Evolutionary conservation across 768 basidiomycete genomes (phyloP).

Genomic region (Tulasnella calospora): DNA sequence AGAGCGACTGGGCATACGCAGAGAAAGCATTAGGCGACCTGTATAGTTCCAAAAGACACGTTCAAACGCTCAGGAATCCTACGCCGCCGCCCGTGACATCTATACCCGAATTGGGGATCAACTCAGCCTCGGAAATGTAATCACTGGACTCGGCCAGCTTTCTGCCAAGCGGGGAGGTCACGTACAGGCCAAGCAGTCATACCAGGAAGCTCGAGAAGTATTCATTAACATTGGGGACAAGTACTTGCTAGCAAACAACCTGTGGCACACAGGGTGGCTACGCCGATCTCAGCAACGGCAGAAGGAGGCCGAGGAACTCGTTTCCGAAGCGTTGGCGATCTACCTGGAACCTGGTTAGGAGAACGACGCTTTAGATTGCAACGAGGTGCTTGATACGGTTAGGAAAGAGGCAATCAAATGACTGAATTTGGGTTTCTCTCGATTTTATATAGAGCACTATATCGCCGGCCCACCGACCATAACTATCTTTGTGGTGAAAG

Average conservation of each 20-base stretch:
- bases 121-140: not conserved
- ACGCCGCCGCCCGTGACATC: not conserved
- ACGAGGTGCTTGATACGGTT: not conserved
- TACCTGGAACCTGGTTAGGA: not conserved
- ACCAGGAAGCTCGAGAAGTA: not conserved
- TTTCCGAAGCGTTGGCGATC: not conserved
- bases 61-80: not conserved
- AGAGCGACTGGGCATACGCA: not conserved
- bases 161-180: not conserved
- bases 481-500: too few relatives aligned
- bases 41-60: not conserved
- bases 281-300: not conserved
- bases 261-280: not conserved
- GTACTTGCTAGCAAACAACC: not conserved
- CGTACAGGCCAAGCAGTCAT: not conserved
- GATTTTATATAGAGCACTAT: too few relatives aligned
- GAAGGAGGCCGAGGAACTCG: not conserved
- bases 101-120: not conserved
- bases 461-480: too few relatives aligned
- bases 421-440: too few relatives aligned
- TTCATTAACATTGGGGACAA: not conserved
- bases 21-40: not conserved
- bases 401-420: too few relatives aligned
- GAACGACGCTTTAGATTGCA: not conserved
- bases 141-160: not conserved